Conservation (phyloP, 139 green algal species). For the Yamagishiella unicocca region DNA sequence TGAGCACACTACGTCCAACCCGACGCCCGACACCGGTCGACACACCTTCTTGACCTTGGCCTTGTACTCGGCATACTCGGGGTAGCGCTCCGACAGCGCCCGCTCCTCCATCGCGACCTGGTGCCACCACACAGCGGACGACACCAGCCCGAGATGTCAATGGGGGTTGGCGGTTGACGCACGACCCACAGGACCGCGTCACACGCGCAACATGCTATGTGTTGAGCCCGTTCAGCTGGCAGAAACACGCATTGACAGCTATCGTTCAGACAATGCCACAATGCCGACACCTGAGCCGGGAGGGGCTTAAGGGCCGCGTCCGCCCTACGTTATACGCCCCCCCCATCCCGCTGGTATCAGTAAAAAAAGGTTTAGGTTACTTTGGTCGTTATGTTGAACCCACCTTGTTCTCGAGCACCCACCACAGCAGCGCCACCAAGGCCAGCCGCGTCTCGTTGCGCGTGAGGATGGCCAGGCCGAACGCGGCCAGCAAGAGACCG, state of each 20-base stretch:
- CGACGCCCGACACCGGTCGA: not conserved
- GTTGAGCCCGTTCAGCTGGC: not conserved
- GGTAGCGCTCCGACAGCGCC: constrained; percentile 53
- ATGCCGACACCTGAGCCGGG: not conserved
- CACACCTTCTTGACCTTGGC: constrained; percentile 55
- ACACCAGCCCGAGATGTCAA: not conserved
- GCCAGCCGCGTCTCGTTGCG: constrained; percentile 64
- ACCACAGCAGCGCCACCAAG: constrained; percentile 53
- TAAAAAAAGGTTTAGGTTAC: too few species aligned
- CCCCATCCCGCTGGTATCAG: not conserved
- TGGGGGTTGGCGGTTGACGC: not conserved
- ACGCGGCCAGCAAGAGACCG: constrained; percentile 60
- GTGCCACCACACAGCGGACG: not conserved
- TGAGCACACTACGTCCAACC: not conserved
- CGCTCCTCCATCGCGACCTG: constrained; percentile 59
- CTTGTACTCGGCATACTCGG: constrained; percentile 57
- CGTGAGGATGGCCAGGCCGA: constrained; percentile 54
- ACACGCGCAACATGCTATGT: not conserved
- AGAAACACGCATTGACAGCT: too few species aligned
- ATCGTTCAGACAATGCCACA: not conserved
- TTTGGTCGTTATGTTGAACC: too few species aligned
- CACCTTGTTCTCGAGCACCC: constrained; percentile 67
- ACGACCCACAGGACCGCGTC: not conserved
- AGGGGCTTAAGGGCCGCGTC: not conserved
- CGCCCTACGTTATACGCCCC: not conserved